Conservation (phyloP, 2,329 filamentous ascomycete species). For the Septoria linicola region DNA sequence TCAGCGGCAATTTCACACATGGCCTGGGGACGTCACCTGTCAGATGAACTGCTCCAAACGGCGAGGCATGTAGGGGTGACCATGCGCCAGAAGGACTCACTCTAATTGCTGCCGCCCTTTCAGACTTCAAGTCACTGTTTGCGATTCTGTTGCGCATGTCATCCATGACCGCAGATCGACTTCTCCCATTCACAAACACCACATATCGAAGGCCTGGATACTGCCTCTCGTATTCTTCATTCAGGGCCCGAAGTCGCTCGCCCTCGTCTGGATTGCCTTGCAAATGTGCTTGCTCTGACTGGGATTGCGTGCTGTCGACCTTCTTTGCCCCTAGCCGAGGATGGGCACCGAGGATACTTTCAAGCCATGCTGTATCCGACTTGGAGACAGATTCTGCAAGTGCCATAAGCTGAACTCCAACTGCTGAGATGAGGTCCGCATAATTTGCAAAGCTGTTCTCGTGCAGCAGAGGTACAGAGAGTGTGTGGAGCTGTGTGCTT, state of each 20-base stretch:
- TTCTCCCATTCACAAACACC: constrained; percentile 84
- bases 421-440: constrained; percentile 63
- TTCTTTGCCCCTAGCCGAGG: constrained; percentile 79
- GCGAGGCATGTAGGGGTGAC: constrained; percentile 1
- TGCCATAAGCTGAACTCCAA: constrained; percentile 62
- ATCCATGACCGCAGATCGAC: constrained; percentile 70
- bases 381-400: constrained; percentile 55
- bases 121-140: constrained; percentile 62
- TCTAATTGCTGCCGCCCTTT: constrained; percentile 72
- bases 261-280: constrained; percentile 56
- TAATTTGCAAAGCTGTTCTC: constrained; percentile 65
- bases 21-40: constrained; percentile 55
- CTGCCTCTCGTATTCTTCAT: constrained; percentile 72
- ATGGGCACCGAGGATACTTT: constrained; percentile 75
- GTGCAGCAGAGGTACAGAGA: constrained; percentile 67
- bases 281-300: constrained; percentile 77
- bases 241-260: constrained; percentile 61
- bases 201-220: constrained; percentile 87
- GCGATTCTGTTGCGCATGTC: constrained; percentile 77
- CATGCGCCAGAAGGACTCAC: constrained; percentile 48
- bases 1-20: constrained; percentile 91
- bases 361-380: constrained; percentile 58
- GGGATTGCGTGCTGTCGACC: constrained; percentile 76
- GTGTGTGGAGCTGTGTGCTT: constrained; percentile 68
- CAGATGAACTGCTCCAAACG: constrained; percentile 15